Conservation (phyloP, 306 rosid species). For the Amphicarpaea edgeworthii region DNA sequence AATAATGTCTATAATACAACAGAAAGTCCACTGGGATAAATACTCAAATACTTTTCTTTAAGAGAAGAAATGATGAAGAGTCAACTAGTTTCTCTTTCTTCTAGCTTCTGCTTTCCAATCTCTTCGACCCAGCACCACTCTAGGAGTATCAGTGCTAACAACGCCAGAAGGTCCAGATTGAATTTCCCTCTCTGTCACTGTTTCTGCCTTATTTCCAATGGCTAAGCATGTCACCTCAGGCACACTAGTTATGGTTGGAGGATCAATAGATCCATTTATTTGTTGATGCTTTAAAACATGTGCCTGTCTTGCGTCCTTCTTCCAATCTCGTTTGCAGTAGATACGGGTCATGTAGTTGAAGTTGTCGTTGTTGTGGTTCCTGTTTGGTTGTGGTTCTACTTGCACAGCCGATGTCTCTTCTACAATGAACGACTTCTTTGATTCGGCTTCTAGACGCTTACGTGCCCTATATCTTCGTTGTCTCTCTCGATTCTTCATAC, state of each 20-base stretch:
- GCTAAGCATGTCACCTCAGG: conserved; percentile 47
- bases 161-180: conserved; percentile 48
- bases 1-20: conserved; percentile 41
- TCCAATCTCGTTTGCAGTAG: conserved; percentile 79
- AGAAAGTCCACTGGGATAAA: conserved; percentile 24
- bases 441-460: conserved; percentile 81
- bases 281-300: conserved; percentile 53
- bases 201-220: conserved; percentile 50
- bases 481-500: conserved; percentile 89
- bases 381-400: conserved; percentile 51
- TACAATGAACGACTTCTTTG: conserved; percentile 49
- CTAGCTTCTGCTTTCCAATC: conserved; percentile 98
- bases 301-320: conserved; percentile 83
- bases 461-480: conserved; percentile 95
- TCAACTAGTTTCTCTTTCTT: conserved; percentile 63
- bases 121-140: conserved; percentile 62
- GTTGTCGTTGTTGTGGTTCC: conserved; percentile 49
- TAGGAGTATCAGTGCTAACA: conserved; percentile 49
- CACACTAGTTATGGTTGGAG: conserved; percentile 44
- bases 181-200: conserved; percentile 40
- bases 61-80: conserved; percentile 3
- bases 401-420: conserved; percentile 47
- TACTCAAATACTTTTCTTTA: background rate
- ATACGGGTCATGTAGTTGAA: conserved; percentile 50
- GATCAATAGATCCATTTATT: conserved; percentile 47